A percentile compares a stretch with the other conserved stretches of the same genome.
These are phyloP conservation scores for Xylariaceae sp. DNA, from an alignment of 2,329 filamentous ascomycete species.

Conservation along the genomic window DNA sequence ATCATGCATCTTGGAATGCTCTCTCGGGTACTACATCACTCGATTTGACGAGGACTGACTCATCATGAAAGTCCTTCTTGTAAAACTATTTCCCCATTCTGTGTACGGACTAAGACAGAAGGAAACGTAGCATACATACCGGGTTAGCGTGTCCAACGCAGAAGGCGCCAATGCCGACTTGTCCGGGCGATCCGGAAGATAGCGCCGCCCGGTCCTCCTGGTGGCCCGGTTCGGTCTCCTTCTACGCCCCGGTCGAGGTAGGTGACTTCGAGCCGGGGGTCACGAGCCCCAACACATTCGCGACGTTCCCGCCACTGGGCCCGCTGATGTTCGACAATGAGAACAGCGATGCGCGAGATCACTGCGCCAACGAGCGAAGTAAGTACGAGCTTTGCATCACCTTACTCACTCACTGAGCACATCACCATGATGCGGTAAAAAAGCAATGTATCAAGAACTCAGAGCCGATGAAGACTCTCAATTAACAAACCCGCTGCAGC, in stretches of 20 bases:
- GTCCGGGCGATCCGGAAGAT: constrained; percentile 12
- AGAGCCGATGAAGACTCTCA: too few relatives aligned
- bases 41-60: too few relatives aligned
- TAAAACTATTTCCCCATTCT: too few relatives aligned
- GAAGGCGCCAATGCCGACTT: not conserved
- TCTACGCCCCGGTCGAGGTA: constrained; percentile 37
- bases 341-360: constrained; percentile 69
- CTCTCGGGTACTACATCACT: too few relatives aligned
- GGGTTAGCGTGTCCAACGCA: not conserved
- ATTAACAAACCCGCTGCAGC: constrained; percentile 38
- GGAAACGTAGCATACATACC: too few relatives aligned
- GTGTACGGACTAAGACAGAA: too few relatives aligned
- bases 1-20: too few relatives aligned
- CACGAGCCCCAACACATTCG: constrained; percentile 45
- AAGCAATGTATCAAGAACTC: too few relatives aligned
- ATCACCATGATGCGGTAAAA: too few relatives aligned
- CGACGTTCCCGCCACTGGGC: constrained; percentile 58
- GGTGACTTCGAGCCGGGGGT: constrained; percentile 29
- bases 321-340: constrained; percentile 71
- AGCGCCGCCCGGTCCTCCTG: constrained; percentile 33
- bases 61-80: too few relatives aligned
- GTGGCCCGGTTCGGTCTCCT: constrained; percentile 40
- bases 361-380: constrained; percentile 76
- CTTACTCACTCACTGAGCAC: not conserved
- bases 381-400: constrained; percentile 14